phyloP scores from a whole-genome alignment of 176 grass and related monocot species.

The Musa acuminata region DNA sequence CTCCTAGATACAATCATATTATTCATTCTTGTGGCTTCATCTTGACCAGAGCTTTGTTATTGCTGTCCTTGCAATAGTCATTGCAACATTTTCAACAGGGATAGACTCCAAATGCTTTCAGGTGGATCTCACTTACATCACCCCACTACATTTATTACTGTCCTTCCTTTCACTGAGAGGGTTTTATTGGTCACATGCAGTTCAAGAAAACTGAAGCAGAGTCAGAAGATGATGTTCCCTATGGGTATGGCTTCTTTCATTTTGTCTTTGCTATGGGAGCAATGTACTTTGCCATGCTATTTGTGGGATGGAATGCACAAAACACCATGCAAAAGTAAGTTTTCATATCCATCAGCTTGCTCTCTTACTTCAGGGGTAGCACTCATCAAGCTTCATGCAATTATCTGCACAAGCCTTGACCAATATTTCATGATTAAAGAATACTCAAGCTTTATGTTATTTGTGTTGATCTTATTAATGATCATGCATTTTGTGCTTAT shows the following conservation, averaged over 20 bases:
- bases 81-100: conserved; percentile 84
- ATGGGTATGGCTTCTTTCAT: conserved; percentile 93
- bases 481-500: not conserved
- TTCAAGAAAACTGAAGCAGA: conserved; percentile 63
- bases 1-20: not conserved
- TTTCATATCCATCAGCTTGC: not conserved
- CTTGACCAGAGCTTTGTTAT: conserved; percentile 75
- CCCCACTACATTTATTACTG: not conserved
- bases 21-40: not conserved
- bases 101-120: conserved; percentile 86
- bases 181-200: conserved; percentile 33
- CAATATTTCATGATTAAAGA: not conserved
- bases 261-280: conserved; percentile 95
- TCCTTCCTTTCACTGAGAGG: not conserved
- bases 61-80: conserved; percentile 72
- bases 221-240: conserved; percentile 60
- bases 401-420: not conserved
- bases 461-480: not conserved
- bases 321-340: conserved; percentile 70
- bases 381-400: not conserved
- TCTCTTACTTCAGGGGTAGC: not conserved
- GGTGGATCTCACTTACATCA: conserved; percentile 24
- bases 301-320: conserved; percentile 72
- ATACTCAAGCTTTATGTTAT: not conserved
- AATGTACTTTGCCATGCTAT: conserved; percentile 98